phyloP scores from a whole-genome alignment of 768 basidiomycete species.

The Mycena capillaripes region DNA sequence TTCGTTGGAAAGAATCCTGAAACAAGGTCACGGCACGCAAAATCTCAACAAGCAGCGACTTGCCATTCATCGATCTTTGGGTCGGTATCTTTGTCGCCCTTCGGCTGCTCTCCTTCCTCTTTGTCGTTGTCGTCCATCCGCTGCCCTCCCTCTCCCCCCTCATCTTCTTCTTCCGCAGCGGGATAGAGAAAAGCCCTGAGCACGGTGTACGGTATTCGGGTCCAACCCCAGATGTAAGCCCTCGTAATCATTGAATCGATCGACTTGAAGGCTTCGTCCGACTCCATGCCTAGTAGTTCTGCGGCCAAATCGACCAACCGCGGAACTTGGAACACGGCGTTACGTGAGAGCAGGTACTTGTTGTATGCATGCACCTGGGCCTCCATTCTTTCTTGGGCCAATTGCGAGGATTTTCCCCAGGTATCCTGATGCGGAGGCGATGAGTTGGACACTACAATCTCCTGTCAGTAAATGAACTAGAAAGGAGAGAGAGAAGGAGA shows the following conservation, averaged over 20 bases:
- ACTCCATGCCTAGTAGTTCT: background rate
- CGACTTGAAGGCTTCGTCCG: background rate
- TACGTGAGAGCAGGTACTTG: background rate
- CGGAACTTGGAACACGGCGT: background rate
- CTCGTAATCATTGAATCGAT: background rate
- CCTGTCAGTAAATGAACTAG: no score
- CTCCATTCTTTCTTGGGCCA: background rate
- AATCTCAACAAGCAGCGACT: background rate
- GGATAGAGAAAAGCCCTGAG: background rate
- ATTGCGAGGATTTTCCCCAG: background rate
- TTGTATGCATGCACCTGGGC: background rate
- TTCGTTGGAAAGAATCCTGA: constrained; percentile 7
- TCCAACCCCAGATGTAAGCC: background rate
- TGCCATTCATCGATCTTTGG: constrained; percentile 7
- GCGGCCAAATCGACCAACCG: background rate
- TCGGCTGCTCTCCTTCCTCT: no score
- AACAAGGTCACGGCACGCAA: background rate
- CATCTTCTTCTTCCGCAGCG: no score
- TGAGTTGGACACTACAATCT: no score
- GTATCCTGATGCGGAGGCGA: no score
- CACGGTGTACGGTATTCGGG: background rate
- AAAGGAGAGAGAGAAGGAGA: no score
- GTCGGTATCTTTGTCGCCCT: background rate
- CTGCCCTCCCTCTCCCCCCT: no score
- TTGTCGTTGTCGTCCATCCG: background rate